Conservation (phyloP, 257 asterid genomes). For the Hygrophila difformis region DNA sequence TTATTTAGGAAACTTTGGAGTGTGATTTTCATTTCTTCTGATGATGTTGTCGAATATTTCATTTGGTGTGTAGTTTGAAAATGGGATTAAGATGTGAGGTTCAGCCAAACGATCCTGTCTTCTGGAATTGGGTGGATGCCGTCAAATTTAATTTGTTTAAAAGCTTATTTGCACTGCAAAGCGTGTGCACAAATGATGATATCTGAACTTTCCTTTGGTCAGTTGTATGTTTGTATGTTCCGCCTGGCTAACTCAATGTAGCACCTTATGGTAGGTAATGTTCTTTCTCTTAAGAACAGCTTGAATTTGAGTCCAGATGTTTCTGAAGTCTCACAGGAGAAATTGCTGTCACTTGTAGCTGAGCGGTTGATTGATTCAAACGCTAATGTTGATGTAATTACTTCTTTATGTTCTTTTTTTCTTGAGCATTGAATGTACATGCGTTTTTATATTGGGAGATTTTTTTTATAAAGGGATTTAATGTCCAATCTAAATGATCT, state of each 20-base stretch:
- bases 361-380: conserved; percentile 82
- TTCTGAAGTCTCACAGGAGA: conserved; percentile 88
- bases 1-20: neutral
- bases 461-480: too few relatives aligned
- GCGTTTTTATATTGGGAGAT: neutral
- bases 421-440: neutral
- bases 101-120: conserved; percentile 4
- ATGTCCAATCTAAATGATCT: too few relatives aligned
- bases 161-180: too few relatives aligned
- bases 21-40: neutral
- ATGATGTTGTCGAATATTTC: neutral
- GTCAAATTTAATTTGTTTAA: too few relatives aligned
- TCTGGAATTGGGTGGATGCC: too few relatives aligned
- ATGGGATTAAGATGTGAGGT: conserved; percentile 10
- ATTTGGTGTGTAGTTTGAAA: neutral
- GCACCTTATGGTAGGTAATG: conserved; percentile 51
- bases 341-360: conserved; percentile 80
- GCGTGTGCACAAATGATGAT: neutral
- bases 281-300: conserved; percentile 67
- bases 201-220: neutral
- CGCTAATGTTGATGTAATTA: conserved; percentile 44
- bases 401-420: conserved; percentile 11
- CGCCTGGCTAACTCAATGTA: conserved; percentile 15
- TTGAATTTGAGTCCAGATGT: conserved; percentile 78
- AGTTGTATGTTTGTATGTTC: neutral